Evolutionary conservation across 2,329 filamentous ascomycete genomes (phyloP), one percentile per base, ranked within the genome.

Genomic region (Penicillium sp.): DNA sequence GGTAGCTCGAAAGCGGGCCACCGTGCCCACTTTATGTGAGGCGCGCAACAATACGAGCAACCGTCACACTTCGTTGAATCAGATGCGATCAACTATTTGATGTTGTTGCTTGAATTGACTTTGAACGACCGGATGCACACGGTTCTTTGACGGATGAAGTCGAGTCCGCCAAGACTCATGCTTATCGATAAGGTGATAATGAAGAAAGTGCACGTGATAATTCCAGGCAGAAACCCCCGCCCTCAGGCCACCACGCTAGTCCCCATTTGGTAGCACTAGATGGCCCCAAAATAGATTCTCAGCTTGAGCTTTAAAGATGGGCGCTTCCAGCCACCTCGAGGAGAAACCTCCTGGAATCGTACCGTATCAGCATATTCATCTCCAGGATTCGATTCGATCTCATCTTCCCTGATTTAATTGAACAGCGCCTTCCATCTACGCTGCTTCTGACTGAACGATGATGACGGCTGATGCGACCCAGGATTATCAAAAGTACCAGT

Each of bases 201-300:
- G 22, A 9, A 24, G 13, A 4, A 11, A 8, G 3, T 3, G 9
- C 60, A 58, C 56, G 61, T 62, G 60, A 65, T 36, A 13, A 3
- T n/a, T 34, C 34, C 31, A 63, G 66, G 60, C 61, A 61, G 22
- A 43, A 58, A 67, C 47, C 67, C 65, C 61, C 65, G 61, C 66
- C 63, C 60, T 64, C 48, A 65, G 62, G 61, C 65, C 36, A 18
- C 21, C 2, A 60, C 55, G 48, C 67, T 66, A 70, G 44, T 32
- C 67, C 54, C 3, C 3, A 56, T 58, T 36, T 27, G 59, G 66
- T 34, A 62, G 56, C 59, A 57, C 57, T 60, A 58, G 56, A 58
- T 56, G 53, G 45, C 59, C 63, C 61, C 62, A 61, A 68, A 70
- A 72, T 71, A 71, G 68, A 67, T 67, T 67, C 65, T 63, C 64